Conservation (phyloP, 2,329 filamentous ascomycete species). For the Fusarium denticulatum region DNA sequence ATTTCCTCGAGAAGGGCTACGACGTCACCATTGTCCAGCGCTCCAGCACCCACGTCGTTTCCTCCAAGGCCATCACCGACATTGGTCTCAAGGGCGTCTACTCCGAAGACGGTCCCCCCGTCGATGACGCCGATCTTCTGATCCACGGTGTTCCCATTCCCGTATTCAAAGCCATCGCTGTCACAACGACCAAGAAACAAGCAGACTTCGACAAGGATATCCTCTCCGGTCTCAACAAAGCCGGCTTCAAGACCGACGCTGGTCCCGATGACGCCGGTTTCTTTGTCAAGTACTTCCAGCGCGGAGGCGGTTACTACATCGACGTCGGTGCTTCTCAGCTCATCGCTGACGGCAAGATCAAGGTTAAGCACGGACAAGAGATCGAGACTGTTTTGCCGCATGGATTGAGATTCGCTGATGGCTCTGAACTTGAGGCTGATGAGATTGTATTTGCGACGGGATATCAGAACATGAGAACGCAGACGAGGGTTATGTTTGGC, state of each 20-base stretch:
- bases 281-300: conserved; percentile 70
- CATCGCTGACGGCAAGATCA: conserved; percentile 71
- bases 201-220: conserved; percentile 51
- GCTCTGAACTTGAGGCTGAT: conserved; percentile 66
- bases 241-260: conserved; percentile 69
- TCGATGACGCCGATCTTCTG: conserved; percentile 73
- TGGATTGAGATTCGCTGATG: conserved; percentile 62
- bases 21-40: conserved; percentile 76
- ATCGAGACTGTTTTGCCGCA: conserved; percentile 60
- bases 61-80: conserved; percentile 62
- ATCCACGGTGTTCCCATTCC: conserved; percentile 66
- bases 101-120: conserved; percentile 63
- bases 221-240: conserved; percentile 59
- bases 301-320: conserved; percentile 76
- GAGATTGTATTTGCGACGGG: conserved; percentile 72
- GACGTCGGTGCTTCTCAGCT: conserved; percentile 72
- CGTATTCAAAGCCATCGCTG: conserved; percentile 68
- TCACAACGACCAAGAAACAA: conserved; percentile 51
- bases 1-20: conserved; percentile 73
- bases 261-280: conserved; percentile 68
- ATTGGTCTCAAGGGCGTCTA: conserved; percentile 64
- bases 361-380: conserved; percentile 67
- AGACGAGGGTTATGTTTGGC: conserved; percentile 70
- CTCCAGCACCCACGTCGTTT: conserved; percentile 71
- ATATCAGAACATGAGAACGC: conserved; percentile 75